A percentile compares a stretch with the other conserved stretches of the same genome.
These are phyloP conservation scores for Primulina tabacum DNA, from an alignment of 257 asterid species.

Conservation along the genomic window DNA sequence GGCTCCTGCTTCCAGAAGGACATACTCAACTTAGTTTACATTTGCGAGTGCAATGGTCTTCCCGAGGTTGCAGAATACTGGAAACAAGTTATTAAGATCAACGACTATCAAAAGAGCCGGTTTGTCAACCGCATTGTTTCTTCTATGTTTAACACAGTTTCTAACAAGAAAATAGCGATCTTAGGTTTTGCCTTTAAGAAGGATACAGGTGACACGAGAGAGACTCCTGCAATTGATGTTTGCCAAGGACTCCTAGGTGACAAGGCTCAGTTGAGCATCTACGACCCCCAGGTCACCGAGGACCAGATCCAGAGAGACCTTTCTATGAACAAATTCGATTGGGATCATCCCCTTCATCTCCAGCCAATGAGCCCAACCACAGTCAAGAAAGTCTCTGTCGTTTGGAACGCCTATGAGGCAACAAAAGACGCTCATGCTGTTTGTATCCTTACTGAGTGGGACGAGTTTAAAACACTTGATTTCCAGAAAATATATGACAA, in stretches of 20 bases:
- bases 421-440: not conserved
- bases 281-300: not conserved
- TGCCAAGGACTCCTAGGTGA: not conserved
- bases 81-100: conserved; percentile 1
- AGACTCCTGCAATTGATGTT: conserved; percentile 1
- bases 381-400: not conserved
- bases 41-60: not conserved
- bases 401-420: not conserved
- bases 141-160: not conserved
- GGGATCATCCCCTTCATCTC: not conserved
- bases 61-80: conserved; percentile 3
- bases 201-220: conserved; percentile 1
- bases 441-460: not conserved
- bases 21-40: not conserved
- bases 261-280: conserved; percentile 3
- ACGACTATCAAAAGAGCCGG: not conserved
- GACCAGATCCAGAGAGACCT: conserved; percentile 1
- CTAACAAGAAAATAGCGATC: not conserved
- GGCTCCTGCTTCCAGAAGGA: conserved; percentile 6
- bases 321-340: not conserved
- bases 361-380: conserved; percentile 1
- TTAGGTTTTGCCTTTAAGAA: not conserved
- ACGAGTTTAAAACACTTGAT: not conserved
- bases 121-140: conserved; percentile 1
- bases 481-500: not conserved